These are phyloP conservation scores for Kurtzmaniella quercitrusa DNA, from an alignment of 1,139 yeast species.

Conservation along the genomic window DNA sequence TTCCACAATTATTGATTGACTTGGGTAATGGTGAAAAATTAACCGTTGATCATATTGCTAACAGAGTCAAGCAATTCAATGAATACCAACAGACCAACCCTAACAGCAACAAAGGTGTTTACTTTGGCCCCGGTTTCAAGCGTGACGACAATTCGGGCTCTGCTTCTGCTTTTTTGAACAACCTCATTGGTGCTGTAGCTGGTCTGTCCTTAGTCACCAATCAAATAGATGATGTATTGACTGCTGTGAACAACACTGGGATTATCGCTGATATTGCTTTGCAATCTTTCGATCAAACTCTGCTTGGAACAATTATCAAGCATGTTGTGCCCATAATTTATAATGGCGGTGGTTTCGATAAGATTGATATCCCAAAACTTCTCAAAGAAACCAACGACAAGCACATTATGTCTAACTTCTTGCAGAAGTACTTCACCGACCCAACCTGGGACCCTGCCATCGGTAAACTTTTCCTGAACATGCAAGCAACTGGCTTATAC, in stretches of 20 bases:
- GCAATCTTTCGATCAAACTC: slow-evolving; percentile 21
- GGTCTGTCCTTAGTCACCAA: slow-evolving; percentile 21
- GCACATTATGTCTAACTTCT: slow-evolving; percentile 18
- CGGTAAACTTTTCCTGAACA: slow-evolving; percentile 27
- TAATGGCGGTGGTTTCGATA: slow-evolving; percentile 30
- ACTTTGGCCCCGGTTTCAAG: slow-evolving; percentile 10
- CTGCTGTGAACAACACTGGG: slow-evolving; percentile 31
- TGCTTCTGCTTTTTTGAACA: slow-evolving; percentile 28
- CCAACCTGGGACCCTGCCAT: slow-evolving; percentile 30
- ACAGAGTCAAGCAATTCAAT: slow-evolving; percentile 21
- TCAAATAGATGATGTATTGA: slow-evolving; percentile 22
- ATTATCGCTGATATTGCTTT: slow-evolving; percentile 26
- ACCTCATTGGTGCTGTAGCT: slow-evolving; percentile 25
- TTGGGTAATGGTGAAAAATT: slow-evolving; percentile 29
- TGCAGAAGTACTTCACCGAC: slow-evolving; percentile 25
- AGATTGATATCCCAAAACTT: slow-evolving; percentile 20
- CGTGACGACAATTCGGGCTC: slow-evolving; percentile 23
- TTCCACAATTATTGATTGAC: slow-evolving; percentile 25
- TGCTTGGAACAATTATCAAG: slow-evolving; percentile 21
- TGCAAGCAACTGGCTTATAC: slow-evolving; percentile 26
- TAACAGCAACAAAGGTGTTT: slow-evolving; percentile 4
- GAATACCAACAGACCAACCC: slow-evolving; percentile 18
- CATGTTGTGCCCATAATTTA: slow-evolving; percentile 25
- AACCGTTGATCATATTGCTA: slow-evolving; percentile 25
- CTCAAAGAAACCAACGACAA: slow-evolving; percentile 22